Percentiles rank a stretch among this genome's conserved stretches.
These are phyloP conservation scores for Collybia sordida DNA, from an alignment of 768 basidiomycete species.

Conservation along the genomic window DNA sequence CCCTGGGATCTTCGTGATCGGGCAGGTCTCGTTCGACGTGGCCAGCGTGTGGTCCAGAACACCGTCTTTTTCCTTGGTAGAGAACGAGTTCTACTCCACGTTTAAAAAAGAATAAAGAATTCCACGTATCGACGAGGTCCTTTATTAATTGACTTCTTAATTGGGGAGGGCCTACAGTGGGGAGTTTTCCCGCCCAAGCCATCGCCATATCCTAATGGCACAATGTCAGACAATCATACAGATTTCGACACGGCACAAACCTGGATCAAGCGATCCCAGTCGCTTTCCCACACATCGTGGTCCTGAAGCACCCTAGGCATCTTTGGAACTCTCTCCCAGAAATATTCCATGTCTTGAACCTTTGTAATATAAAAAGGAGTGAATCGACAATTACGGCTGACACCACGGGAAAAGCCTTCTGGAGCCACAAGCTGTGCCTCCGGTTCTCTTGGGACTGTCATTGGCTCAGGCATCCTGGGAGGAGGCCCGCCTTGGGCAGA, in stretches of 20 bases:
- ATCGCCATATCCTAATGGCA: constrained; percentile 61
- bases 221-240: no score
- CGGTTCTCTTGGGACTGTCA: constrained; percentile 27
- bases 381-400: constrained; percentile 66
- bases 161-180: constrained; percentile 54
- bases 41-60: constrained; percentile 64
- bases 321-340: constrained; percentile 63
- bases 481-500: constrained; percentile 24
- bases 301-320: constrained; percentile 72
- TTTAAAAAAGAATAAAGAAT: constrained; percentile 67
- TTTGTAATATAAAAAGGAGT: constrained; percentile 69
- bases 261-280: constrained; percentile 80
- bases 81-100: constrained; percentile 80
- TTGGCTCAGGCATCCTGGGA: constrained; percentile 28
- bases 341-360: constrained; percentile 76
- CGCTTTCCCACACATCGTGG: constrained; percentile 76
- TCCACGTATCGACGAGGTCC: constrained; percentile 83
- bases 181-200: constrained; percentile 77
- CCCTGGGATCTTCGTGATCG: constrained; percentile 40
- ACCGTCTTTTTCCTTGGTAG: constrained; percentile 75
- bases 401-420: constrained; percentile 72
- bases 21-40: constrained; percentile 53
- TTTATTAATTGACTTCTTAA: constrained; percentile 59
- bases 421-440: constrained; percentile 58
- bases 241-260: constrained; percentile 35